Evolutionary conservation across 2,329 filamentous ascomycete species (phyloP), one percentile per base, ranked within the genome.

Genomic region (Pyrenochaeta sp.): DNA sequence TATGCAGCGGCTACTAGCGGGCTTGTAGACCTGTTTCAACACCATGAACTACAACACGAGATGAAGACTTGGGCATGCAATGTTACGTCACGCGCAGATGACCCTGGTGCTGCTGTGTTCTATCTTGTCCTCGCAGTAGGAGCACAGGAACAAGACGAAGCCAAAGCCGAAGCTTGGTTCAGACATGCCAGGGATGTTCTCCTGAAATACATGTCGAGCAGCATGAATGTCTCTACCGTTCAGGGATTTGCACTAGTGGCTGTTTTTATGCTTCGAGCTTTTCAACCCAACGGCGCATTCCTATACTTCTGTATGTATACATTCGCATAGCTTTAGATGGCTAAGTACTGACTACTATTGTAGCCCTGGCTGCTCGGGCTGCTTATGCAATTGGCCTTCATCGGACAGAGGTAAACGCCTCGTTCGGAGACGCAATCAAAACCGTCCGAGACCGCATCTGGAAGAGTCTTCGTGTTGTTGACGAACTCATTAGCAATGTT

Each of bases 361-460:
- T 17, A 66, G 63, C 63, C 8, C 69, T 80, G 40, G 77, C 78
- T n/a, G 69, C 78, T 15, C 72, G 78, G 19, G 76, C 77, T 9
- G 76, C 77, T 1, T 81, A 80, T 49, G 77, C 78, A 1, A 74
- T 81, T 17, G 78, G 78, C 1, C 67, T 81, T 15, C 78, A 81
- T 52, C 65, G 78, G 4, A 78, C 74, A 19, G 78, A 80, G 55
- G 77, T 78, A 9, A 80, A 79, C 44, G 75, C 75, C 19, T 70
- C 77, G 1, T 80, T 79, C 48, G 77, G 76, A 20, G 55, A 60
- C 2, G 59, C 71, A 2, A 72, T 75, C 30, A 67, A 71, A 36
- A 54, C 66, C 19, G 69, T 74, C 4, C 65, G 78, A 41, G 76
- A 80, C 48, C 72, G 77, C 3, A 75, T 80, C 14, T 81, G 78